Evolutionary conservation across 1,284 basidiomycete genomes (phyloP), one percentile per base, ranked within the genome.

Genomic region (Leccinum subrobustum): DNA sequence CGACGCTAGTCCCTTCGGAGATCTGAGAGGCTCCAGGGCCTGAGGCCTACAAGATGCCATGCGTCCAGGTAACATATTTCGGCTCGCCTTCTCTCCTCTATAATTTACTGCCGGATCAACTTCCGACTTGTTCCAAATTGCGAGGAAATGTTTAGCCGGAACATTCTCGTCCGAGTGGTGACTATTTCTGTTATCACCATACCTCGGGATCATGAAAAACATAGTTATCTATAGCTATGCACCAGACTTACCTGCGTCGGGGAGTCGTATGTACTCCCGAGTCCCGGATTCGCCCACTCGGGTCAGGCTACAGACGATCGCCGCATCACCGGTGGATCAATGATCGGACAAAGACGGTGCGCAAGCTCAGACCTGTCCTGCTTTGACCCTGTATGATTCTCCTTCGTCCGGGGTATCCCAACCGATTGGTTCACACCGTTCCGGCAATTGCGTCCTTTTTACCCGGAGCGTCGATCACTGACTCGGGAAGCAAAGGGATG

Each of bases 101-200:
- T 1, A 44, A 6, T 59, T 18, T 20, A n/a, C 35, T 31, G 7
- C 18, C 29, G 29, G 31, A 60, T 52, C 20, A n/a, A 50, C 20
- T 9, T 4, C 11, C 18, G 18, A 8, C 42, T 12, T 44, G 42
- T 20, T 12, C 9, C 11, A 20, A 20, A 20, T 20, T 44, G 35
- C 35, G 35, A 37, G 35, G 14, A 37, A 37, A 20, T 6, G 42
- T 20, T 12, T 6, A 31, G 4, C 42, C 35, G 37, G 18, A 23
- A 39, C 25, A 37, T 37, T 6, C 29, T 58, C 42, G 25, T 63
- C 6, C 44, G 44, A 50, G 23, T 20, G 23, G 37, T 47, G n/a
- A 18, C 6, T 54, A 39, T 14, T 25, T 56, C 54, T 42, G 74
- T 67, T 20, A 74, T 76, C 54, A 77, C 70, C 65, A 77, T 77